Base-by-base conservation (phyloP, 2,329 filamentous ascomycete genomes). In the Hymenoscyphus fructigenus region DNA sequence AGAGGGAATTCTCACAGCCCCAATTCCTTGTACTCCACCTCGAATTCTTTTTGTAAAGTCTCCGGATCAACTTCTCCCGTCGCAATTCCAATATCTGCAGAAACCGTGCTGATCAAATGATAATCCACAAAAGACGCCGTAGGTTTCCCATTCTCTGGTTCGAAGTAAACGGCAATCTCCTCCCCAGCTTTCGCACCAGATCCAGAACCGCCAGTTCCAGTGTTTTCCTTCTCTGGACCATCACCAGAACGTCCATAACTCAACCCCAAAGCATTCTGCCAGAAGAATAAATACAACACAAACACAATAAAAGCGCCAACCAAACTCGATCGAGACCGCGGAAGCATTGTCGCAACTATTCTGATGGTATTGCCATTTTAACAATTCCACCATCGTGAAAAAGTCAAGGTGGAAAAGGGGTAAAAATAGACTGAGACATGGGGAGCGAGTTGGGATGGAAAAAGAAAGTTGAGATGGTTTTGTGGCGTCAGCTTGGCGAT, bases 391-490 rank as follows among this genome's bases (percentile, higher is more conserved):
- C 20, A 14, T 53, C 9, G 20, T 53, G n/a, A 23, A 53, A 32
- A 53, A 5, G 4, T 26, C 47, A 53, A 53, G 26, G 23, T 23
- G 10, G 47, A 26, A 14, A 26, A 26, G 47, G 47, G 20, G 47
- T 14, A 26, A 53, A 53, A 53, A 53, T 53, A 53, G 20, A 4
- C 20, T 53, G 47, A 53, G 20, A 53, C 47, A 53, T 53, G 10
- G 10, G 12, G 20, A 23, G 5, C n/a, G 10, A 23, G n/a, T 26
- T 53, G 23, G 47, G 12, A 53, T 14, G 23, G 47, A 15, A 53
- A 53, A 53, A 53, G 10, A 53, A 53, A 53, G 47, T 23, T 53
- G 47, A 53, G 20, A 53, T 26, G 47, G 47, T 9, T 53, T 53
- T 53, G 47, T 53, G 47, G 20, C 47, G 47, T 23, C 47, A 26